These are phyloP conservation scores for Claviceps sp. DNA, from an alignment of 2,329 filamentous ascomycete species.

Conservation along the genomic window DNA sequence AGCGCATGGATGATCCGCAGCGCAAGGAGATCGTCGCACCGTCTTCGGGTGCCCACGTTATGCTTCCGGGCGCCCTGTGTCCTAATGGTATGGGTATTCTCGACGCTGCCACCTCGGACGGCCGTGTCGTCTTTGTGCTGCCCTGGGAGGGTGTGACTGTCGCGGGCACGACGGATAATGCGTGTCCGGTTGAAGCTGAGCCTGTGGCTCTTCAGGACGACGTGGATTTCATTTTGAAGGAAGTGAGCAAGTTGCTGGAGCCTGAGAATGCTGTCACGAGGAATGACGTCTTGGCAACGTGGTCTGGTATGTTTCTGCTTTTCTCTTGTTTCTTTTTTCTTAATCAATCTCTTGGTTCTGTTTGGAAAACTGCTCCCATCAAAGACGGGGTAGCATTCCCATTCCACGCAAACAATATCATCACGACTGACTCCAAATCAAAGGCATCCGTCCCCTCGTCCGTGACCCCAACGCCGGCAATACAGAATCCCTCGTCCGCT, in stretches of 20 bases:
- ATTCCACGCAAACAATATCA: too few relatives aligned
- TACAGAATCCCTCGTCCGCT: conserved; percentile 72
- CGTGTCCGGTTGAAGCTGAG: conserved; percentile 52
- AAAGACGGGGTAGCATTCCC: too few relatives aligned
- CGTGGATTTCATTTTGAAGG: conserved; percentile 69
- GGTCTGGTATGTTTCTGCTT: conserved; percentile 48
- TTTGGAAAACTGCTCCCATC: too few relatives aligned
- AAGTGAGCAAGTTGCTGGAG: conserved; percentile 63
- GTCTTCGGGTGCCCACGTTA: conserved; percentile 69
- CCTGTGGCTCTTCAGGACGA: conserved; percentile 64
- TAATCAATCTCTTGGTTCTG: background rate
- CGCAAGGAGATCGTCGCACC: conserved; percentile 65
- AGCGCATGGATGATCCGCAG: conserved; percentile 63
- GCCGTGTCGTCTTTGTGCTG: conserved; percentile 78
- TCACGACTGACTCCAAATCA: background rate
- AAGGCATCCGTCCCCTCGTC: conserved; percentile 61
- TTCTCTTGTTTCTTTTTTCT: background rate
- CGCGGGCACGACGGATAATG: conserved; percentile 68
- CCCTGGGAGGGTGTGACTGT: conserved; percentile 82
- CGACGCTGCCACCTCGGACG: conserved; percentile 68
- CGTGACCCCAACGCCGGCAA: conserved; percentile 70
- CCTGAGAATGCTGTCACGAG: conserved; percentile 64
- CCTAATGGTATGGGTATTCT: conserved; percentile 73
- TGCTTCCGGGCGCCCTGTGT: conserved; percentile 67
- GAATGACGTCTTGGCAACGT: conserved; percentile 65